phyloP scores from a whole-genome alignment of 768 basidiomycete species.

The Termitomyces sp. region DNA sequence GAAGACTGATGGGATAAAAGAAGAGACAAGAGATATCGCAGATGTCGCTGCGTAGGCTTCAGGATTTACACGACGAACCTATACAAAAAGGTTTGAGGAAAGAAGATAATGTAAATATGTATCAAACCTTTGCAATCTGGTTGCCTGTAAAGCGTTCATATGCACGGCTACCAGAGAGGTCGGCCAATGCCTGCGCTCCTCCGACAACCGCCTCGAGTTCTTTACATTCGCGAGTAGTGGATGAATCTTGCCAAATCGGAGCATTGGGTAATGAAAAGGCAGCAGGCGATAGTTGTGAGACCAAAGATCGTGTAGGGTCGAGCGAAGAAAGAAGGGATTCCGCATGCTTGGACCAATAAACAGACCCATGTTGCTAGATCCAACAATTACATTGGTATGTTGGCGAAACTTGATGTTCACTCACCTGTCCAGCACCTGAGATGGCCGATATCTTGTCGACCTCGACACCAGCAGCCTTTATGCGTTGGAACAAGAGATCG shows the following conservation, averaged over 20 bases:
- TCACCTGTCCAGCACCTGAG: slow-evolving; percentile 76
- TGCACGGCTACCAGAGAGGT: slow-evolving; percentile 75
- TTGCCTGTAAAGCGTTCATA: slow-evolving; percentile 87
- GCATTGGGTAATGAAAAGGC: slow-evolving; percentile 67
- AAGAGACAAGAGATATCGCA: slow-evolving; percentile 76
- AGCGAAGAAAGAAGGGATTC: slow-evolving; percentile 47
- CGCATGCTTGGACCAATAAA: slow-evolving; percentile 69
- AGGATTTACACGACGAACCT: slow-evolving; percentile 56
- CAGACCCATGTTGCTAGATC: slow-evolving; percentile 77
- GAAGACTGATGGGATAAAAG: slow-evolving; percentile 80
- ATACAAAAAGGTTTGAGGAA: neutral
- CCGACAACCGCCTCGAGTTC: slow-evolving; percentile 63
- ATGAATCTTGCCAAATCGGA: slow-evolving; percentile 92
- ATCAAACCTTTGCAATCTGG: slow-evolving; percentile 67
- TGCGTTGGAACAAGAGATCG: slow-evolving; percentile 65
- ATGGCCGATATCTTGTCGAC: slow-evolving; percentile 55
- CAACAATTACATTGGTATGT: neutral
- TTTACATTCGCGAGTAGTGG: slow-evolving; percentile 70
- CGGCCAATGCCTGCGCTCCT: slow-evolving; percentile 65
- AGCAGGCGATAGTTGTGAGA: slow-evolving; percentile 50
- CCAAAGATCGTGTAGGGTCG: slow-evolving; percentile 43
- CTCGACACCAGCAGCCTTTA: slow-evolving; percentile 55
- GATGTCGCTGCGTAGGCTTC: slow-evolving; percentile 53
- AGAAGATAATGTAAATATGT: neutral
- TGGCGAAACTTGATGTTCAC: slow-evolving; percentile 6